phyloP scores from a whole-genome alignment of 164 flowering plant species.

The Vitis cinerea region DNA sequence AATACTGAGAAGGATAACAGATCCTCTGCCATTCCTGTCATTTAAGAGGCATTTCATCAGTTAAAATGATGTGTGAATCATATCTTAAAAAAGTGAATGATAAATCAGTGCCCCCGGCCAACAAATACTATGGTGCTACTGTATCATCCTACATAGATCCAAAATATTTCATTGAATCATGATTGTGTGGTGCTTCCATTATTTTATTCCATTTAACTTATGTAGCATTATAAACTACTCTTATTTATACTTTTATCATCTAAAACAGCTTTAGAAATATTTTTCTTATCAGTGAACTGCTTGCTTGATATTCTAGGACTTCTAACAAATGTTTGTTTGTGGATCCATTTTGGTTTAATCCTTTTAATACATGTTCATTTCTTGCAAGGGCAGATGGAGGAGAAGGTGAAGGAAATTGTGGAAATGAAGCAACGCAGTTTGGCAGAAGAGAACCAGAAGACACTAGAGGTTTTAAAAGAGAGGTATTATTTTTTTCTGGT shows the following conservation, averaged over 20 bases:
- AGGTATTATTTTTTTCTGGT: slow-evolving; percentile 42
- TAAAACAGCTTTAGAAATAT: neutral
- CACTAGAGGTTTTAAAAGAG: slow-evolving; percentile 85
- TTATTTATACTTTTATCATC: neutral
- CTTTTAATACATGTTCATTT: slow-evolving; percentile 4
- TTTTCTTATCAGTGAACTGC: neutral
- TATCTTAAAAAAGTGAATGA: too few relatives aligned
- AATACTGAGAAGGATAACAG: too few relatives aligned
- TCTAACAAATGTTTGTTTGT: neutral
- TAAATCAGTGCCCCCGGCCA: too few relatives aligned
- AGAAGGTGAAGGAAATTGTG: slow-evolving; percentile 95
- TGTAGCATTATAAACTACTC: neutral
- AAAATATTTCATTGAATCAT: too few relatives aligned
- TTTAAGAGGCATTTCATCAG: too few relatives aligned
- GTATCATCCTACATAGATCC: neutral
- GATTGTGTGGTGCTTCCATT: neutral
- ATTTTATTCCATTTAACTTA: neutral
- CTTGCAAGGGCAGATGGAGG: slow-evolving; percentile 74
- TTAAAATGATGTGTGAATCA: too few relatives aligned
- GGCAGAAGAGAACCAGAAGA: slow-evolving; percentile 98
- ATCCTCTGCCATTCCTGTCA: too few relatives aligned
- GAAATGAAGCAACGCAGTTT: slow-evolving; percentile 95
- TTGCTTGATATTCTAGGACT: neutral
- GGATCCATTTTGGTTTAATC: neutral
- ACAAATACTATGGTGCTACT: neutral